Evolutionary conservation across 164 flowering plant species (phyloP).

Genomic region (Umbilicus rupestris): DNA sequence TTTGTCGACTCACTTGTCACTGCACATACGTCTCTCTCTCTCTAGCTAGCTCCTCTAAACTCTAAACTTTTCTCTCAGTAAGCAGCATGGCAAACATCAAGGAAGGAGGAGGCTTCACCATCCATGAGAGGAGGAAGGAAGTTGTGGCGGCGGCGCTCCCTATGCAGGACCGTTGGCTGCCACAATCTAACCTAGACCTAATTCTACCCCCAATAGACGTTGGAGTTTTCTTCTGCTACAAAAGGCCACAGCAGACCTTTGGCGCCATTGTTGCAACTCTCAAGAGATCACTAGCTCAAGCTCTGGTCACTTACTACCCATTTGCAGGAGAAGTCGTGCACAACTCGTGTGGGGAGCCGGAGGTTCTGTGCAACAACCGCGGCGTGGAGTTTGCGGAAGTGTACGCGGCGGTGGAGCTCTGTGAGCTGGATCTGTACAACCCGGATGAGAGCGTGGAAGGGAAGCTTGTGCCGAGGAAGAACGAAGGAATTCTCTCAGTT

Average conservation of each 20-base stretch:
- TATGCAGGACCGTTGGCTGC: slow-evolving; percentile 31
- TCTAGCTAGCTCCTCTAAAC: too few species aligned
- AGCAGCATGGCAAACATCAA: too few species aligned
- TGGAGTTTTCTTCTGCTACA: slow-evolving; percentile 35
- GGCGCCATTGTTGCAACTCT: slow-evolving; percentile 14
- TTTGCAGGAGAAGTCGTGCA: slow-evolving; percentile 26
- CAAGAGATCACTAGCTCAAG: slow-evolving; percentile 15
- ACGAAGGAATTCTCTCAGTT: slow-evolving; percentile 24
- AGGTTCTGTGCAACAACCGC: slow-evolving; percentile 33
- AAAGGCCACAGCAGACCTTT: slow-evolving; percentile 6
- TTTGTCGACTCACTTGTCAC: too few species aligned
- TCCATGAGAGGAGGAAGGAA: slow-evolving; percentile 18
- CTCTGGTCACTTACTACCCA: slow-evolving; percentile 23
- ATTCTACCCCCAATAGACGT: slow-evolving; percentile 35
- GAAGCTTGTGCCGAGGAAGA: slow-evolving; percentile 32
- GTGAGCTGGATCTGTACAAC: slow-evolving; percentile 25
- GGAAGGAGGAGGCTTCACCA: slow-evolving; percentile 14
- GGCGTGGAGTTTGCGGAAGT: slow-evolving; percentile 39
- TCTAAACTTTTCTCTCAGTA: too few species aligned
- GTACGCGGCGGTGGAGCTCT: slow-evolving; percentile 25
- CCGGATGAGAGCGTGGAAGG: slow-evolving; percentile 34
- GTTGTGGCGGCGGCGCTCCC: slow-evolving; percentile 29
- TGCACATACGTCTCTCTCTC: too few species aligned
- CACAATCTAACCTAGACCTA: slow-evolving; percentile 42
- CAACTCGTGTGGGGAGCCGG: slow-evolving; percentile 27